Base-by-base conservation (phyloP, 805 yeast species). In the Yarrowia deformans region DNA sequence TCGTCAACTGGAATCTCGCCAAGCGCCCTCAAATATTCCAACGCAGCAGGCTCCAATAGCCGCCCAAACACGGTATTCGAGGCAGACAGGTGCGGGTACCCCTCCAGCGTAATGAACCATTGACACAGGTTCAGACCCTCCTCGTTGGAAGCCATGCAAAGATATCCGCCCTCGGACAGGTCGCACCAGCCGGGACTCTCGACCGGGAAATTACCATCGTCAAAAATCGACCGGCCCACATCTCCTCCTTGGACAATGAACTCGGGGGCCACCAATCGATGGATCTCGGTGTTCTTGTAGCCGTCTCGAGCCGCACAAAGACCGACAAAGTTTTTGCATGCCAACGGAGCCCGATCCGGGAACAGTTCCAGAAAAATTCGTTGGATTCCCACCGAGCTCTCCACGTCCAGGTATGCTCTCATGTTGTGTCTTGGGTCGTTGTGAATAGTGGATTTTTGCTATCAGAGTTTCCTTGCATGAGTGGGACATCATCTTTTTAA, bases 151-250 rank as follows among this genome's bases (percentile, higher is more conserved):
- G 66, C 66, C 66, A 60, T 60, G 34, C 66, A 60, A 5, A 60
- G 52, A 16, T 60, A 60, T 8, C 66, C 66, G 16, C 52, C 52
- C 29, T 60, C 52, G 8, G 40, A 13, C 32, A 60, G 10, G 13
- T 34, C 52, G 19, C 52, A 34, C 66, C 66, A 60, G 18, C 66
- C 66, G n/a, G 66, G 52, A 19, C 66, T 60, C 19, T 60, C 66
- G 29, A 60, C 9, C 13, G 13, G 18, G 18, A 60, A 60, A 13
- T 60, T 13, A 4, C 48, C 50, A 13, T 43, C 32, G 2, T 42
- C 50, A 12, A 42, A 45, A 7, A 34, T 16, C 3, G 66, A 45
- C 2, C 40, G 34, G 2, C 66, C 66, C 18, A 60, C 52, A 8
- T 45, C 52, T 29, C 66, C 66, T 12, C 66, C 66, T 13, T 60